Evolutionary conservation across 164 flowering plant species (phyloP).

Genomic region (Brasenia schreberi): DNA sequence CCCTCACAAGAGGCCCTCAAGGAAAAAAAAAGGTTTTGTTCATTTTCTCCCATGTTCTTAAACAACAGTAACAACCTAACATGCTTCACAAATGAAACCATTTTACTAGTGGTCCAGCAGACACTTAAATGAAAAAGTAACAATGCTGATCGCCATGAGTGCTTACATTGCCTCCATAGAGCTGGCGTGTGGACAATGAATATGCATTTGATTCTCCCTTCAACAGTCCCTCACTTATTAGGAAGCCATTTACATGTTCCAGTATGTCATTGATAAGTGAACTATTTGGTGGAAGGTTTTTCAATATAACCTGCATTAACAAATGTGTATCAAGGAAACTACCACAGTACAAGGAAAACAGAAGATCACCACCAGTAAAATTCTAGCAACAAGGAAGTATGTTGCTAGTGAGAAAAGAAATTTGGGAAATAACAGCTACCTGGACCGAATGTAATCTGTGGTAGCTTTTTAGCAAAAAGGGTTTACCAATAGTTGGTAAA

Average conservation of each 20-base stretch:
- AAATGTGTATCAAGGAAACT: neutral
- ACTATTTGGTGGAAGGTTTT: constrained; percentile 89
- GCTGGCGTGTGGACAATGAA: constrained; percentile 4
- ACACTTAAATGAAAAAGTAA: neutral
- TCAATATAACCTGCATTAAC: constrained; percentile 54
- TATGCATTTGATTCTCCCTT: constrained; percentile 16
- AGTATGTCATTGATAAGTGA: constrained; percentile 72
- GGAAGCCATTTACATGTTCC: constrained; percentile 71
- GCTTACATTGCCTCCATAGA: constrained; percentile 23
- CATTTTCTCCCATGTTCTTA: neutral
- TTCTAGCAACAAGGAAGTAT: no score
- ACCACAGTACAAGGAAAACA: no score
- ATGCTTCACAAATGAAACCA: neutral
- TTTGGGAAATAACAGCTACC: neutral
- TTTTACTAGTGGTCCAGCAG: neutral
- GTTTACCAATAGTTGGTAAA: no score
- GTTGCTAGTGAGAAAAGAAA: no score
- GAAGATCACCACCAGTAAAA: no score
- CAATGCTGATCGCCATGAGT: neutral
- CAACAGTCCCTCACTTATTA: constrained; percentile 60
- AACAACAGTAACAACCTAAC: no score
- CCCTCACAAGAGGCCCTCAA: neutral
- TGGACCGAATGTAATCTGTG: no score
- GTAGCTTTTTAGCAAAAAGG: no score
- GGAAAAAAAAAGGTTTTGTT: neutral